Conservation (phyloP, 257 asterid genomes). For the Solanum paucissectum region DNA sequence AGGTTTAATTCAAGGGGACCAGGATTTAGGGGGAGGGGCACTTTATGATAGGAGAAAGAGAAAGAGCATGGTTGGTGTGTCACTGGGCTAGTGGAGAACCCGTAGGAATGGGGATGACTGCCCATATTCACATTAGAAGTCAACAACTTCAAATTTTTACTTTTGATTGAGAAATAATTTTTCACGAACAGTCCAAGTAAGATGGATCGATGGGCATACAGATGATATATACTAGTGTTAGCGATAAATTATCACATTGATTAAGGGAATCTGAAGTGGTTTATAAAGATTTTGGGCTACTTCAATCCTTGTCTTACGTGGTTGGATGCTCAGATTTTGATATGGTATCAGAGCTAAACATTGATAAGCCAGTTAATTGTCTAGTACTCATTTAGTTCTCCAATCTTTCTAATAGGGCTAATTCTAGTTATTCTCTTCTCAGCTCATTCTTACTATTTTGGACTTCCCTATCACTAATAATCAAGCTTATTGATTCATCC, state of each 20-base stretch:
- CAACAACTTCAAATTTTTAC: background rate
- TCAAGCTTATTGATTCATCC: background rate
- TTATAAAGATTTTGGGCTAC: background rate
- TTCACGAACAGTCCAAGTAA: background rate
- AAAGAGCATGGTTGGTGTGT: background rate
- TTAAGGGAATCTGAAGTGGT: background rate
- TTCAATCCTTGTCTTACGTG: background rate
- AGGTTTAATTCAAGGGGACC: background rate
- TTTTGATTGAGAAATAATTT: background rate
- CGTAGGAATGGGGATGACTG: background rate
- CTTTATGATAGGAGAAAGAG: background rate
- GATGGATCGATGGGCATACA: background rate
- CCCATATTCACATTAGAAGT: background rate
- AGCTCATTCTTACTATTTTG: background rate
- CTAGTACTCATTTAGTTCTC: background rate
- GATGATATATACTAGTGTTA: background rate
- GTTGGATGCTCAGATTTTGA: background rate
- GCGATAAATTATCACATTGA: background rate
- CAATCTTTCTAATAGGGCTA: background rate
- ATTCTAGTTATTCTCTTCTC: background rate
- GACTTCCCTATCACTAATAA: background rate
- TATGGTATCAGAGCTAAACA: background rate
- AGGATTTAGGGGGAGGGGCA: background rate
- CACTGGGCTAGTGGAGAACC: background rate
- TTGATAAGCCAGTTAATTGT: background rate